Conservation (phyloP, 495 filamentous ascomycete species). For the Xylaria acuta region DNA sequence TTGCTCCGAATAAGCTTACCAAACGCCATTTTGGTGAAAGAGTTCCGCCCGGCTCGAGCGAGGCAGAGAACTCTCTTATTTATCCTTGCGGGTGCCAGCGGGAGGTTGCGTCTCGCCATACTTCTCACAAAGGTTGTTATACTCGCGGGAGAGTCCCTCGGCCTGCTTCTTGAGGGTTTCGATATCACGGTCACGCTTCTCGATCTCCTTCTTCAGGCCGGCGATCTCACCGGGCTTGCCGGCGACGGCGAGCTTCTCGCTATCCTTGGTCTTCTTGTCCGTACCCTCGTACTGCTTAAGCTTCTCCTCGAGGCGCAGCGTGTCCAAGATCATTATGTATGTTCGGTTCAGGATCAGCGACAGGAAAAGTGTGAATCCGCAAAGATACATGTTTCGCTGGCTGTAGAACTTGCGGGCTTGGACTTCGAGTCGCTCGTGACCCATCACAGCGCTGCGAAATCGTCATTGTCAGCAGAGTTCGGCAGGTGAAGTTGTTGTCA, state of each 20-base stretch:
- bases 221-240: slow-evolving; percentile 63
- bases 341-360: slow-evolving; percentile 99
- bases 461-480: slow-evolving; percentile 32
- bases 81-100: slow-evolving; percentile 70
- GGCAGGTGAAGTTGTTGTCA: neutral
- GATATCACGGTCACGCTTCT: slow-evolving; percentile 73
- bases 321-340: slow-evolving; percentile 95
- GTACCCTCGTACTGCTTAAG: slow-evolving; percentile 86
- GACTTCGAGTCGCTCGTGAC: slow-evolving; percentile 94
- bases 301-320: slow-evolving; percentile 90
- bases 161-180: slow-evolving; percentile 86
- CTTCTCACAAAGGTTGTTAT: slow-evolving; percentile 81
- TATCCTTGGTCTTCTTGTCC: slow-evolving; percentile 74
- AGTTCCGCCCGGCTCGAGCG: neutral
- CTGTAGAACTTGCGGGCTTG: slow-evolving; percentile 99
- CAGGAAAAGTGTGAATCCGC: slow-evolving; percentile 98
- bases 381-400: slow-evolving; percentile 99
- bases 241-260: slow-evolving; percentile 76
- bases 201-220: slow-evolving; percentile 71
- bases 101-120: slow-evolving; percentile 62
- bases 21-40: neutral
- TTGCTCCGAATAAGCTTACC: slow-evolving; percentile 12
- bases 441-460: slow-evolving; percentile 64
- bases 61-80: slow-evolving; percentile 50
- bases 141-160: slow-evolving; percentile 77